Percentiles rank a stretch among this genome's conserved stretches.
phyloP scores from a whole-genome alignment of 1,284 basidiomycete genomes.

The Trametes pubescens region DNA sequence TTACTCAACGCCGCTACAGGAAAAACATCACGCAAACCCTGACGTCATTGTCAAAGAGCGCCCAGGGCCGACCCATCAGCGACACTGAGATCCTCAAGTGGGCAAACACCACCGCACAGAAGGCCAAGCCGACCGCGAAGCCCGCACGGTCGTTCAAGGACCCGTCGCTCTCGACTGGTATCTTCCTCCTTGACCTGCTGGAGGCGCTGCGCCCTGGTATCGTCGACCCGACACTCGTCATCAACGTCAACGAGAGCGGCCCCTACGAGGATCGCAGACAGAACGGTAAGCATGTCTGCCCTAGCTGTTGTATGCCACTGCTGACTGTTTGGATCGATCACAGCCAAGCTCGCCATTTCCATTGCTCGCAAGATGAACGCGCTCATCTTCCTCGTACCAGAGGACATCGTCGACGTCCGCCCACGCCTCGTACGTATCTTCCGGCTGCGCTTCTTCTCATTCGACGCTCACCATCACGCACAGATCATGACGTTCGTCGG shows the following conservation, averaged over 20 bases:
- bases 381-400: slow-evolving; percentile 96
- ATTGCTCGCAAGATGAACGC: slow-evolving; percentile 98
- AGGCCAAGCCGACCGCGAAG: slow-evolving; percentile 69
- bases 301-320: neutral
- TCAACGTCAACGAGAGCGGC: slow-evolving; percentile 68
- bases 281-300: slow-evolving; percentile 72
- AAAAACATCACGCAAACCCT: slow-evolving; percentile 95
- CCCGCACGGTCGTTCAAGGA: slow-evolving; percentile 95
- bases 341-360: slow-evolving; percentile 96
- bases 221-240: slow-evolving; percentile 89
- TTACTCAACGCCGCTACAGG: slow-evolving; percentile 44
- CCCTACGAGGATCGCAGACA: slow-evolving; percentile 90
- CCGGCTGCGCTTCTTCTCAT: neutral
- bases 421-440: slow-evolving; percentile 73
- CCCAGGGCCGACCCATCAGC: slow-evolving; percentile 81
- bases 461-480: neutral
- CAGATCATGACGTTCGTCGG: slow-evolving; percentile 64
- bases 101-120: slow-evolving; percentile 92
- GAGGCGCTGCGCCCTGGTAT: slow-evolving; percentile 94
- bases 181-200: slow-evolving; percentile 95
- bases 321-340: slow-evolving; percentile 9
- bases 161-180: slow-evolving; percentile 85
- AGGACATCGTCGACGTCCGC: slow-evolving; percentile 92
- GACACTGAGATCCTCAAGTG: slow-evolving; percentile 96
- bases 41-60: slow-evolving; percentile 75